phyloP scores from a whole-genome alignment of 257 asterid species.

The Solanum neorickii region DNA sequence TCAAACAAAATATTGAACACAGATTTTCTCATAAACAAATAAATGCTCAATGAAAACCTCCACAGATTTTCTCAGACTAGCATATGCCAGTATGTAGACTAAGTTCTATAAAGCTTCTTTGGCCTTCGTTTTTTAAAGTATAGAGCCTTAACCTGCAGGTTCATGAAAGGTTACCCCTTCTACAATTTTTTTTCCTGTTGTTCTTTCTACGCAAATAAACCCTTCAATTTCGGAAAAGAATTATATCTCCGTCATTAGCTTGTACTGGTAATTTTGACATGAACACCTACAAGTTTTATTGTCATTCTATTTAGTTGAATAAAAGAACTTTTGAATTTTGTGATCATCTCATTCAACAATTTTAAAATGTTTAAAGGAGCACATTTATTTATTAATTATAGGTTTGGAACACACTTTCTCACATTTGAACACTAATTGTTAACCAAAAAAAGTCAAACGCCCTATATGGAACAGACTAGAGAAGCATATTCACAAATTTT shows the following conservation, averaged over 20 bases:
- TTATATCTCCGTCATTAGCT: background rate
- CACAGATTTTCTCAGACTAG: too few relatives aligned
- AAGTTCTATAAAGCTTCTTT: too few relatives aligned
- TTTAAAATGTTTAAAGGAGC: background rate
- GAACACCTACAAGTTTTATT: background rate
- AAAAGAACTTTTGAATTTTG: background rate
- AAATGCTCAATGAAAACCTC: too few relatives aligned
- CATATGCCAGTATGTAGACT: too few relatives aligned
- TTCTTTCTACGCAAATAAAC: background rate
- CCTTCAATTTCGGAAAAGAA: background rate
- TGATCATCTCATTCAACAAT: background rate
- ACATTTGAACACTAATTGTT: background rate
- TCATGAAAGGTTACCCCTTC: background rate
- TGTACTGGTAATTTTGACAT: background rate
- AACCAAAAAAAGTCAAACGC: background rate
- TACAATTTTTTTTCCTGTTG: background rate
- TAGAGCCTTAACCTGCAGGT: too few relatives aligned
- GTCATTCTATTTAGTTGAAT: background rate
- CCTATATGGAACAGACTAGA: background rate
- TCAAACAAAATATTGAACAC: too few relatives aligned
- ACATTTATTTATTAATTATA: background rate
- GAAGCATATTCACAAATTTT: background rate
- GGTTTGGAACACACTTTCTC: background rate
- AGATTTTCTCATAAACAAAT: too few relatives aligned
- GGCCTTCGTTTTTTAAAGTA: too few relatives aligned